Conservation (phyloP, 306 rosid genomes). For the Prunus persica region Prunus_persica_NCBIv2 NC_034014.1:14283501-14284000, state of each 20-base stretch:
- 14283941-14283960: background rate
- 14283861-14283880: background rate
- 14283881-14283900: too few species aligned
- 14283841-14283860: background rate
- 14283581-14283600: background rate
- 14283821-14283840: too few species aligned
- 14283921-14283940: background rate
- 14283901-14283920: background rate
- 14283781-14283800: background rate
- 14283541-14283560: background rate
- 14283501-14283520: too few species aligned
- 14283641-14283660: background rate
- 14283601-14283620: background rate
- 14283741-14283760: background rate
- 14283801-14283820: background rate
- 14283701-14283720: background rate
- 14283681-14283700: background rate
- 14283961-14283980: background rate
- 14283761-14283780: background rate
- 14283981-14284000: background rate
- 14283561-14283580: background rate
- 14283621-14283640: too few species aligned
- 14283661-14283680: background rate
- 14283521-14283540: background rate
- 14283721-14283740: background rate